These are phyloP conservation scores for Moringa oleifera DNA, from an alignment of 345 rosid genomes.

Conservation along the genomic window DNA sequence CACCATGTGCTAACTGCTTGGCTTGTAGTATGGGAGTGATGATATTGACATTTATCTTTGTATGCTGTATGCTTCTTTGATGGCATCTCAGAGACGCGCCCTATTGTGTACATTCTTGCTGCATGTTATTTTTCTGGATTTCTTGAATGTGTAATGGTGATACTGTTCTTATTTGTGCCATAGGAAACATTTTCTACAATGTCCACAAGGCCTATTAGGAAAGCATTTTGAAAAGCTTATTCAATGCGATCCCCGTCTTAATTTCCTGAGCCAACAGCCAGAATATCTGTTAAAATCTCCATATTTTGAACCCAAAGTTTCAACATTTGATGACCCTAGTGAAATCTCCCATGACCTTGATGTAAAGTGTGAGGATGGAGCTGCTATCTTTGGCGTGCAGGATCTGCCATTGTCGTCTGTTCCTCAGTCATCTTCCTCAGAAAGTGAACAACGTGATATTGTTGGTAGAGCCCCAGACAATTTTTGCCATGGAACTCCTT, in stretches of 20 bases:
- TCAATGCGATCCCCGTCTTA: conserved; percentile 66
- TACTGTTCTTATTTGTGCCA: neutral
- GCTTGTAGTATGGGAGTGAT: no score
- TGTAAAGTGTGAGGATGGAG: conserved; percentile 17
- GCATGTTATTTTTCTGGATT: no score
- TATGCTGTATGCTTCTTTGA: no score
- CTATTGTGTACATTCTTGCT: no score
- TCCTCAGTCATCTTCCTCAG: conserved; percentile 18
- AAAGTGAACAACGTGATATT: conserved; percentile 30
- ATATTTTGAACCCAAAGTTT: conserved; percentile 37
- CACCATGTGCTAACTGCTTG: no score
- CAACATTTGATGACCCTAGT: conserved; percentile 35
- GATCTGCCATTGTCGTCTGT: conserved; percentile 23
- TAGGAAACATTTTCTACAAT: conserved; percentile 62
- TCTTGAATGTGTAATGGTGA: no score
- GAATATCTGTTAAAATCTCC: conserved; percentile 49
- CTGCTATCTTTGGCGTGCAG: conserved; percentile 23
- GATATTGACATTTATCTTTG: no score
- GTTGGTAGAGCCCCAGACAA: conserved; percentile 14
- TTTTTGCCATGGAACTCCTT: conserved; percentile 30
- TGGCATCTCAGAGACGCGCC: no score
- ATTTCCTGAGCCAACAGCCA: conserved; percentile 53
- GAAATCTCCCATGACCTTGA: conserved; percentile 18
- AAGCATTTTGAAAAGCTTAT: conserved; percentile 70
- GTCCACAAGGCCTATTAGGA: conserved; percentile 42